Conservation (phyloP, 306 rosid species). For the Cyamopsis tetragonoloba region DNA sequence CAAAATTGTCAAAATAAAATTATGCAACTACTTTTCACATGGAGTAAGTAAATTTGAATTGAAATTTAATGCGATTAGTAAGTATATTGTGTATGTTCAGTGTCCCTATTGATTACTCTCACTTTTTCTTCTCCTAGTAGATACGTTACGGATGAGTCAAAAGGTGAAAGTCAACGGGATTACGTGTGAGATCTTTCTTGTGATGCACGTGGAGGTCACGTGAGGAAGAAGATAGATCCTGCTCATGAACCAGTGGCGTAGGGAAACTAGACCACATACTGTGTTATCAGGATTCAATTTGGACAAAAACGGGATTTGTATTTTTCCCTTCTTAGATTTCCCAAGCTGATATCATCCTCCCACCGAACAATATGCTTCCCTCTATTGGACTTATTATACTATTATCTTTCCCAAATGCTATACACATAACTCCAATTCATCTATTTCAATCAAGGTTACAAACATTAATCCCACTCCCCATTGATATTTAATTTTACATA, state of each 20-base stretch:
- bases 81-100: too few species aligned
- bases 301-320: not conserved
- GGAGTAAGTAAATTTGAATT: not conserved
- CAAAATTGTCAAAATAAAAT: not conserved
- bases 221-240: constrained; percentile 2
- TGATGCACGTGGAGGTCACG: constrained; percentile 39
- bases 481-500: too few species aligned
- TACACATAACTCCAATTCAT: not conserved
- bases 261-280: constrained; percentile 35
- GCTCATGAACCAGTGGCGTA: constrained; percentile 25
- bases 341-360: not conserved
- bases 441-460: too few species aligned
- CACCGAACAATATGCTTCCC: not conserved
- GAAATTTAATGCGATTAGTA: too few species aligned
- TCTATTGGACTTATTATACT: not conserved
- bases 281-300: constrained; percentile 18
- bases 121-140: too few species aligned
- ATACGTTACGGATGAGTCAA: not conserved
- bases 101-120: too few species aligned
- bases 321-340: not conserved
- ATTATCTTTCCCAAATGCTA: not conserved
- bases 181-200: constrained; percentile 19
- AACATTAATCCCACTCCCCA: too few species aligned
- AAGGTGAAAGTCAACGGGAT: constrained; percentile 25
- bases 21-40: constrained; percentile 31